Evolutionary conservation across 148 eudicot species (phyloP), one percentile per base, ranked within the genome.

Genomic region (Arbutus unedo): DNA sequence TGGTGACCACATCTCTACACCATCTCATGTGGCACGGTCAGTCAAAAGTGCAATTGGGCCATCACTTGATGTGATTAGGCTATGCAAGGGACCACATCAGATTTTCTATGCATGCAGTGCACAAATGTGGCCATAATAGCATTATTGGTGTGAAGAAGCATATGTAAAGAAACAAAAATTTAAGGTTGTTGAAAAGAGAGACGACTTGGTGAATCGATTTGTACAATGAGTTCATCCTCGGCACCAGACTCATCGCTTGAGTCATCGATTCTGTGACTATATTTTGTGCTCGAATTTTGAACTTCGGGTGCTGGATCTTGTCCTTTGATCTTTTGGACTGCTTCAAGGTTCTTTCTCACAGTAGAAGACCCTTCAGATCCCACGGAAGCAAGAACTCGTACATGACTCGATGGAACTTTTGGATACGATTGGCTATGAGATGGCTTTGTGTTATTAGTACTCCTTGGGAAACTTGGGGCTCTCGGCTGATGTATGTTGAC

Each of bases 131-230:
- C 23, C 71, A 60, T 31, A 60, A 21, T 11, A 31, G 44, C 8
- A 67, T 1, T 15, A 14, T 56, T 31, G 47, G 4, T 68, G 19
- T 68, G 74, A 68, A 11, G n/a, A 14, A n/a, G 14, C n/a, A 0
- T 19, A 18, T 2, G 50, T 3, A 45, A 44, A 38, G 31, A 45
- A 51, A 18, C 11, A 38, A 67, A 82, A 55, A 93, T 51, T 31
- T 25, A 80, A 38, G 85, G 87, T 44, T 88, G 89, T 41, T 75
- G 90, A 77, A 92, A 93, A 67, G 93, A 89, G 64, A 93, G 94
- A 57, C 86, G 87, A 81, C 96, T 95, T 4, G 95, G 98, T 19
- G 98, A 93, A 83, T 96, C 97, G 70, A 94, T 91, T 79, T 92
- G 88, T 41, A 96, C 90, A 31, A 94, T 77, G 47, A 91, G 86